Conservation (phyloP, 1,284 basidiomycete species). For the Gastroboletus turbinatus region DNA sequence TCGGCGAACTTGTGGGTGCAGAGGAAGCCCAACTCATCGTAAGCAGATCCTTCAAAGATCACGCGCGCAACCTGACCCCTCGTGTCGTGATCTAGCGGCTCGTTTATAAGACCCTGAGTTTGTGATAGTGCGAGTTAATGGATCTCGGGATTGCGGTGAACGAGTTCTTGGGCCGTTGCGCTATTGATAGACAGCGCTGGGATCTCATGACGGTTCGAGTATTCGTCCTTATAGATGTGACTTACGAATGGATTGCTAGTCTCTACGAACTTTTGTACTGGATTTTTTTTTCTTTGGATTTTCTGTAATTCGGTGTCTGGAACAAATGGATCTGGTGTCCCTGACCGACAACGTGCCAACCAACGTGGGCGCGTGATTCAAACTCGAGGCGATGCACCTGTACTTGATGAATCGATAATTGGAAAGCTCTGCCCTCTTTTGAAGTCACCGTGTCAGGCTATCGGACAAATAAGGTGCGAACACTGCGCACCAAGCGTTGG, state of each 20-base stretch:
- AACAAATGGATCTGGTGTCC: neutral
- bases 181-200: constrained; percentile 23
- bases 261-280: constrained; percentile 6
- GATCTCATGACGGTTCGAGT: constrained; percentile 11
- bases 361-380: constrained; percentile 7
- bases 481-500: constrained; percentile 9
- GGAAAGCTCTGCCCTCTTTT: constrained; percentile 6
- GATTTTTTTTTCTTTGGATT: constrained; percentile 7
- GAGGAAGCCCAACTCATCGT: constrained; percentile 35
- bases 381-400: constrained; percentile 23
- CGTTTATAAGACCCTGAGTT: constrained; percentile 31
- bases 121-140: constrained; percentile 18
- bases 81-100: constrained; percentile 24
- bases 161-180: constrained; percentile 3
- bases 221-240: constrained; percentile 21
- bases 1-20: constrained; percentile 66
- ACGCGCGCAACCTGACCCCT: constrained; percentile 24
- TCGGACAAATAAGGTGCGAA: constrained; percentile 14
- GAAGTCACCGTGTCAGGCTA: constrained; percentile 6
- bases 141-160: constrained; percentile 10
- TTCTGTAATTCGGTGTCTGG: constrained; percentile 1
- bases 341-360: constrained; percentile 24
- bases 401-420: constrained; percentile 14
- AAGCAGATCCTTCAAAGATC: constrained; percentile 16
- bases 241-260: constrained; percentile 11